Base-by-base conservation (phyloP, 305 asterid species). In the Fraxinus floribunda region DNA sequence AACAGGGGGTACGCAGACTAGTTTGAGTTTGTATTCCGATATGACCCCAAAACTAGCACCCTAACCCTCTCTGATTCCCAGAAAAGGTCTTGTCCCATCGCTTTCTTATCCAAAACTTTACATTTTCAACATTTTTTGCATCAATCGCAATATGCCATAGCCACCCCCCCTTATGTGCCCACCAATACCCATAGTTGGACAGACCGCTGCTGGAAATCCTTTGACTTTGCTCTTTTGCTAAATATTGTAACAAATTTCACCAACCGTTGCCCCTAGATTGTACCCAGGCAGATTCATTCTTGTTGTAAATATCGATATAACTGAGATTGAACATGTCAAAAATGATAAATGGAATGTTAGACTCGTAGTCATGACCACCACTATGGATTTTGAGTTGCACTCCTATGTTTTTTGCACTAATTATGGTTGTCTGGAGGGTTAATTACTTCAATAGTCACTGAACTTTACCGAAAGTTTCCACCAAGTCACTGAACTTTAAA, bases 41-140 rank as follows among this genome's bases (percentile, higher is more conserved):
- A 87, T 55, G 0, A 89, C 88, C 2, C 89, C 86, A 38, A 89
- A 89, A 73, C 92, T 89, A 4, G 89, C 86, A 7, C 86, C 89
- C 6, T 88, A 88, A 35, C 92, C 92, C 0, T 89, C 92, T 0
- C 80, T 75, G 7, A 87, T 89, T 90, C 92, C 91, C 91, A 89
- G 18, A 87, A 82, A 0, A 84, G 62, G 34, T 84, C 89, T 20
- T 86, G 85, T 0, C 87, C 89, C 86, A 84, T 86, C 0, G 83
- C 36, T 29, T 72, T 41, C 71, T 86, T 20, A 7, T 90, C 91
- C 2, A 84, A 44, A 26, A 90, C 71, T 16, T 76, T 39, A 4
- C 90, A 90, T 16, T 15, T 86, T 90, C 91, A 0, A 82, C 81
- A 4, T 84, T 32, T 4, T 41, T 70, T 7, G 84, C 88, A 72